Evolutionary conservation across 1,284 basidiomycete genomes (phyloP).

Genomic region (Porodaedalea pini): DNA sequence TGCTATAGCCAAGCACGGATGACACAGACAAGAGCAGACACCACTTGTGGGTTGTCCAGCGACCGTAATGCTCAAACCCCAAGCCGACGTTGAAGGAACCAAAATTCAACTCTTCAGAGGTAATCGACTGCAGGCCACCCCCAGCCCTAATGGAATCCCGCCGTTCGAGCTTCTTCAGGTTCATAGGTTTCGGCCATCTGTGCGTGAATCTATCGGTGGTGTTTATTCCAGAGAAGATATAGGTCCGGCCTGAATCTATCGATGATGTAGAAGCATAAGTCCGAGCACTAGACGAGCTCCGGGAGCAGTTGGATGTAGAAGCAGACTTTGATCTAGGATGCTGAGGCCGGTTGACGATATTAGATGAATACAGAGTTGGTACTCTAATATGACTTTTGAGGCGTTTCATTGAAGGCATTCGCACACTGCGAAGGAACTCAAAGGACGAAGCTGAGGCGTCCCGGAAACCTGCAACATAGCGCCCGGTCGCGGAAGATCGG

Average conservation of each 20-base stretch:
- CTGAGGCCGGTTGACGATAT: background rate
- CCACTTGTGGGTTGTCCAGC: slow-evolving; percentile 59
- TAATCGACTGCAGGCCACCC: slow-evolving; percentile 23
- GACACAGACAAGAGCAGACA: slow-evolving; percentile 48
- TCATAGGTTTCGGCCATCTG: slow-evolving; percentile 48
- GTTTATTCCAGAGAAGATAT: slow-evolving; percentile 4
- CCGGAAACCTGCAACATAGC: background rate
- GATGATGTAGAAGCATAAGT: slow-evolving; percentile 3
- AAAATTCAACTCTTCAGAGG: slow-evolving; percentile 20
- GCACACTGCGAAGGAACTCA: background rate
- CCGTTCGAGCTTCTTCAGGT: slow-evolving; percentile 30
- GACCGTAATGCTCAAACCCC: slow-evolving; percentile 33
- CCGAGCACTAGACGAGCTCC: background rate
- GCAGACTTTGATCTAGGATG: background rate
- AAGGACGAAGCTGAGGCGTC: background rate
- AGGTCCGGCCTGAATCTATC: slow-evolving; percentile 13
- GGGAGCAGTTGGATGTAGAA: background rate
- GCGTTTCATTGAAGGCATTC: background rate
- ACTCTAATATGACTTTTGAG: slow-evolving; percentile 1
- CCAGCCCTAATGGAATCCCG: slow-evolving; percentile 17
- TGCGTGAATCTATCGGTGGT: slow-evolving; percentile 47
- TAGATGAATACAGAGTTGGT: background rate
- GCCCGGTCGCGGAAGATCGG: no score
- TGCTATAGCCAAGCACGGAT: slow-evolving; percentile 48
- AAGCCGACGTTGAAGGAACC: slow-evolving; percentile 13